Base-by-base conservation (phyloP, 2,329 filamentous ascomycete genomes). In the Claviceps arundinis region DNA sequence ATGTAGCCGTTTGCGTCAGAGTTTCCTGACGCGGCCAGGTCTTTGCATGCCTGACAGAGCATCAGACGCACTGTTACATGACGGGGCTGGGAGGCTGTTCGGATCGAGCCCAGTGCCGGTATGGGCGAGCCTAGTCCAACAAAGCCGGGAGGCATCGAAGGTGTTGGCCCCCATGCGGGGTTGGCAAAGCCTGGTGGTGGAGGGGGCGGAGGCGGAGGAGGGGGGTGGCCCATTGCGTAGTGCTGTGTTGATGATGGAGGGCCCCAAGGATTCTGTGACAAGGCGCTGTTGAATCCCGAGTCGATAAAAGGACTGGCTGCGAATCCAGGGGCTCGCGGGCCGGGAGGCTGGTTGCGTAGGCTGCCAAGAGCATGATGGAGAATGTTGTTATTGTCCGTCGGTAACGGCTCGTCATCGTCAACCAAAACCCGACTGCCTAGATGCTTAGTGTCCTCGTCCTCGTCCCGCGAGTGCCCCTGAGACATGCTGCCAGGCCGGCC, bases 341-440 rank as follows among this genome's bases (percentile, higher is more conserved):
- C 77, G 5, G 77, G 78, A 3, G 74, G 73, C 37, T 75, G 75
- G 47, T 73, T 78, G 50, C 74, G 65, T 58, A 70, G 47, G 59
- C 68, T 64, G 22, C 62, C 59, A 1, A 58, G 52, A 3, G 19
- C 42, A 16, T 44, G 42, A 17, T 42, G 41, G 30, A 34, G 30
- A 34, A 42, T 42, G 41, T 19, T 42, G 17, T 11, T 62, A 24
- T 63, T 52, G 11, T 68, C 67, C 19, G 58, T 51, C 5, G 66
- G 64, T 37, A 73, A 70, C 56, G 68, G 77, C 63, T 73, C 85
- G 68, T 73, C 87, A 62, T 94, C 89, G 55, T 84, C 84, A 47
- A 97, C 73, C 13, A 98, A 73, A 13, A 90, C 93, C 60, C 89
- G 90, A 67, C 91, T 97, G 13, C 93, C 93, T 26, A 98, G 75